Evolutionary conservation across 176 grass and related monocot genomes (phyloP), one percentile per base, ranked within the genome.

Genomic region (Cenchrus purpureus): DNA sequence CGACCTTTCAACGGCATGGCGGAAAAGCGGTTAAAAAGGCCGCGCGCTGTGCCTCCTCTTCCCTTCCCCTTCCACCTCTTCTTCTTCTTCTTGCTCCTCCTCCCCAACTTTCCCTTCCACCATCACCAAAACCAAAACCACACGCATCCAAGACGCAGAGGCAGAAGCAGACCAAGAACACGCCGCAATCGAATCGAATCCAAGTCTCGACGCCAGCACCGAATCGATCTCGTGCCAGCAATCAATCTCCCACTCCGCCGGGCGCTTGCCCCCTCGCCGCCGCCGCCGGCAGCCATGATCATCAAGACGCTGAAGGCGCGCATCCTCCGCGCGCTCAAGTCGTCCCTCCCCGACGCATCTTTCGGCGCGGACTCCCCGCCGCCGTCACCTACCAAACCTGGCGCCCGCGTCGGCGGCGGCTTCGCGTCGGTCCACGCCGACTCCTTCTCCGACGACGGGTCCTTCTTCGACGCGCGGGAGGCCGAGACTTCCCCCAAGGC

Each of bases 301-400:
- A 90, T 93, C 84, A 74, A 90, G 81, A 82, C 57, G 10, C 85
- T 93, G 17, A 93, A 90, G 61, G 85, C 71, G 63, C 88, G 88
- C 58, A 87, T 93, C 91, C 66, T 90, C 31, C 77, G 85, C 15
- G 85, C 59, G 16, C 87, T 93, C 82, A 87, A 77, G n/a, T 82
- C 90, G 31, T 32, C 37, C 37, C 3, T 40, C 37, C 37, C 88
- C 32, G 83, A 82, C 1, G 66, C 73, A 3, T 58, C 66, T 11
- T 29, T 53, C 7, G 73, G 13, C n/a, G 10, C 46, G 16, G 74
- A 43, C 1, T 84, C 80, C 79, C 79, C 78, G n/a, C 88, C 81
- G 84, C 77, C 77, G 15, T 93, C 88, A n/a, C 78, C 80, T 32
- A 77, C 80, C 13, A 86, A 88, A n/a, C 75, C 89, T 7, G 19